A percentile compares a stretch with the other conserved stretches of the same genome.
These are phyloP conservation scores for Sugiyamaella paludigena DNA, from an alignment of 1,139 yeast species.

Conservation along the genomic window DNA sequence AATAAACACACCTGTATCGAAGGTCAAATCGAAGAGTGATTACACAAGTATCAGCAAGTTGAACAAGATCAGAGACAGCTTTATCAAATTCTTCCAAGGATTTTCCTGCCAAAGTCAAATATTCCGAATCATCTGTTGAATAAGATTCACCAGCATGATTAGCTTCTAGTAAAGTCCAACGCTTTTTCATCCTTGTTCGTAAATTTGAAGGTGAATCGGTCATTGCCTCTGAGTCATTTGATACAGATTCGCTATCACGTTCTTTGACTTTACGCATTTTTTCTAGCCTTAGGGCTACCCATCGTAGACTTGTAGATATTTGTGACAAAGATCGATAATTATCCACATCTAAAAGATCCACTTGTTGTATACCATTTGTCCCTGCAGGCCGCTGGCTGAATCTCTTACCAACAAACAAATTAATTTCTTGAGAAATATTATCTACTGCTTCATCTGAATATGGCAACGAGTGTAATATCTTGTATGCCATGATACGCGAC, in stretches of 20 bases:
- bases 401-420: slow-evolving; percentile 19
- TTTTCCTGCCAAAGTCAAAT: slow-evolving; percentile 36
- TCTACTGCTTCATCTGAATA: slow-evolving; percentile 12
- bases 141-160: slow-evolving; percentile 18
- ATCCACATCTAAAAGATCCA: slow-evolving; percentile 28
- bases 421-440: slow-evolving; percentile 20
- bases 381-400: slow-evolving; percentile 12
- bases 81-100: slow-evolving; percentile 49
- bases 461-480: slow-evolving; percentile 4
- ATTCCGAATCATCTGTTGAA: slow-evolving; percentile 16
- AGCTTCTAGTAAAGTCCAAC: slow-evolving; percentile 35
- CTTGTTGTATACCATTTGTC: slow-evolving; percentile 13
- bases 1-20: slow-evolving; percentile 59
- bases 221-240: slow-evolving; percentile 9
- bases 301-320: slow-evolving; percentile 28
- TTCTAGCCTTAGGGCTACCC: slow-evolving; percentile 27
- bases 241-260: slow-evolving; percentile 12
- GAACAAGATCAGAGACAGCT: slow-evolving; percentile 46
- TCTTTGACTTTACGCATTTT: slow-evolving; percentile 25
- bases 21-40: slow-evolving; percentile 64
- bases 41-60: slow-evolving; percentile 49
- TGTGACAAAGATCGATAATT: slow-evolving; percentile 27
- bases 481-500: slow-evolving; percentile 3
- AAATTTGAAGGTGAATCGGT: slow-evolving; percentile 14
- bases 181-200: slow-evolving; percentile 28